Percentiles rank a stretch among this genome's conserved stretches.
Conservation (phyloP, 495 filamentous ascomycete species). For the Zalerion maritima region DNA sequence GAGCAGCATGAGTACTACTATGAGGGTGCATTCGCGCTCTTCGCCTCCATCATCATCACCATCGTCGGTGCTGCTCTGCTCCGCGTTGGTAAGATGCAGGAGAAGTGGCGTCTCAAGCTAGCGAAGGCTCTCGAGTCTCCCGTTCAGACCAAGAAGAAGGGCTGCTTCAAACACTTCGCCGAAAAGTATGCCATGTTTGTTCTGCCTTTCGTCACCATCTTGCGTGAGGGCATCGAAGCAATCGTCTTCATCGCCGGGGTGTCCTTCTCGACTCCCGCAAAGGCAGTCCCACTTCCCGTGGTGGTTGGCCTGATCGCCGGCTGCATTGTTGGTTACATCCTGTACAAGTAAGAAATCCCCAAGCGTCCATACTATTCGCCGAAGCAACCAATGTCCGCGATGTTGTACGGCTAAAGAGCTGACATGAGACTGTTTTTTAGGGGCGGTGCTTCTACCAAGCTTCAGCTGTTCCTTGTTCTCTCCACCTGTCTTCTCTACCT, state of each 20-base stretch:
- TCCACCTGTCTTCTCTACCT: constrained; percentile 79
- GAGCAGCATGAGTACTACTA: constrained; percentile 53
- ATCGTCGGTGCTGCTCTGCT: constrained; percentile 65
- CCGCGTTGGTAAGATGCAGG: constrained; percentile 70
- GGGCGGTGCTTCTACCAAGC: constrained; percentile 38
- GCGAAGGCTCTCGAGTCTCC: constrained; percentile 45
- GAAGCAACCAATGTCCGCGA: constrained; percentile 1
- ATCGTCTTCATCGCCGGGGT: constrained; percentile 75
- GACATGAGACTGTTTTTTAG: constrained; percentile 26
- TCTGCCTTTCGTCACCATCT: constrained; percentile 69
- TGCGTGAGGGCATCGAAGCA: constrained; percentile 70
- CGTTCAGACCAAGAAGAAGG: constrained; percentile 13
- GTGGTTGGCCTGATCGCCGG: constrained; percentile 53
- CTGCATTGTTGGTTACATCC: constrained; percentile 45
- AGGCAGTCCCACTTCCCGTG: constrained; percentile 59
- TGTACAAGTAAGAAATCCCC: constrained; percentile 52
- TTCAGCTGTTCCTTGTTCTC: constrained; percentile 66
- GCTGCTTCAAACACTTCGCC: constrained; percentile 44
- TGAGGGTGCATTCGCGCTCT: constrained; percentile 59
- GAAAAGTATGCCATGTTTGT: constrained; percentile 74
- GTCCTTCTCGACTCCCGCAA: constrained; percentile 55
- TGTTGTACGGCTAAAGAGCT: constrained; percentile 20
- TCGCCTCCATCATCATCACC: constrained; percentile 64
- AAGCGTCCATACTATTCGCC: constrained; percentile 3
- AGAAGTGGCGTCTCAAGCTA: constrained; percentile 76